These are phyloP conservation scores for Pythium pyrilobum DNA, from an alignment of 352 stramenopile species.

Conservation along the genomic window DNA sequence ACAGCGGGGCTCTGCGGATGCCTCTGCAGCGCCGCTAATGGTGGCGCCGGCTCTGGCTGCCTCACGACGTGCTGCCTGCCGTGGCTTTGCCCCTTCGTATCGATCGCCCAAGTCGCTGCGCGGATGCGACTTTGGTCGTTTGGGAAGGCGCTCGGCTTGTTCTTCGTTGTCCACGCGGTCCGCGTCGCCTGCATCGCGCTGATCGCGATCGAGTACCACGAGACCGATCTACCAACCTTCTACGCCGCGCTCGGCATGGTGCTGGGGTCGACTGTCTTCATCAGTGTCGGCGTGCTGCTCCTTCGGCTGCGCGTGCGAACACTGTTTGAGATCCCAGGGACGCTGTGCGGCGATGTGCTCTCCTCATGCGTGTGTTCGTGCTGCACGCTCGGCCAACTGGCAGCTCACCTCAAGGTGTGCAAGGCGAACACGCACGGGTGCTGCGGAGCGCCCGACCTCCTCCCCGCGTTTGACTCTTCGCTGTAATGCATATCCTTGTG, in stretches of 20 bases:
- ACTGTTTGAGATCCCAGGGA: constrained; percentile 4
- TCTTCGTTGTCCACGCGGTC: constrained; percentile 8
- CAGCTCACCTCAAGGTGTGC: constrained; percentile 4
- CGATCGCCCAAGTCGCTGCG: constrained; percentile 11
- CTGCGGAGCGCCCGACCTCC: background rate
- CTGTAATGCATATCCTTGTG: too few relatives aligned
- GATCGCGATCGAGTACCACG: background rate
- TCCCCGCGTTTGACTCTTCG: constrained; percentile 1
- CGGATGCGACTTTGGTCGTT: constrained; percentile 15
- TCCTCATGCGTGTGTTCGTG: constrained; percentile 4
- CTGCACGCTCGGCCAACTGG: constrained; percentile 11
- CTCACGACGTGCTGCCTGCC: constrained; percentile 9
- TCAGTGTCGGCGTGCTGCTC: background rate
- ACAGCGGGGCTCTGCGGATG: background rate
- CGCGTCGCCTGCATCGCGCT: constrained; percentile 3
- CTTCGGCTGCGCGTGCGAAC: constrained; percentile 1
- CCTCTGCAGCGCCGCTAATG: constrained; percentile 1
- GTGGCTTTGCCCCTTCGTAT: constrained; percentile 9
- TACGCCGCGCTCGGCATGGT: background rate
- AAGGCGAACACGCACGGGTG: background rate
- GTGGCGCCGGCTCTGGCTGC: constrained; percentile 8
- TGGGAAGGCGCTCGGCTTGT: background rate
- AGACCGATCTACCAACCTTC: background rate
- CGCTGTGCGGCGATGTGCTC: background rate
- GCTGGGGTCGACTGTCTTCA: background rate